These are phyloP conservation scores for Magnusiomyces clavatus DNA, from an alignment of 1,139 yeast genomes.

Conservation along the genomic window DNA sequence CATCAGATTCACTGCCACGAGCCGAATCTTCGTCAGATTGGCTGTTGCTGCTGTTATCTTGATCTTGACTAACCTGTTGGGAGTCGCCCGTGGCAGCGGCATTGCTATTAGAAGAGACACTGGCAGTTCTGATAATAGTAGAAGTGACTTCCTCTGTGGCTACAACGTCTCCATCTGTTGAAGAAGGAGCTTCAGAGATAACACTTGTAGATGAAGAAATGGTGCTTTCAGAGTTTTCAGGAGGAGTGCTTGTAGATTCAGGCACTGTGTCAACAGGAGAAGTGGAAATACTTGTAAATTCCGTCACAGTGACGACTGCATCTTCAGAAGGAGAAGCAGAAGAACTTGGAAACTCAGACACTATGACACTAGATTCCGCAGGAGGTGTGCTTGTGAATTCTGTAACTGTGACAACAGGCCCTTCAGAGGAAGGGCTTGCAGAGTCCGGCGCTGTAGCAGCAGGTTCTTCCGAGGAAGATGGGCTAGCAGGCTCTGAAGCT, in stretches of 20 bases:
- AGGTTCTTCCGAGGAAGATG: too few species aligned
- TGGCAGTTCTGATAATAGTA: not conserved
- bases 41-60: not conserved
- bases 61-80: not conserved
- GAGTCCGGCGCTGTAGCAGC: too few species aligned
- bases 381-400: too few species aligned
- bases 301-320: not conserved
- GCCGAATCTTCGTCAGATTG: too few species aligned
- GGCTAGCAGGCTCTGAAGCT: too few species aligned
- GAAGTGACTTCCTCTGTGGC: not conserved
- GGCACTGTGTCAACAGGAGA: not conserved
- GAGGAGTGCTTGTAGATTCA: not conserved
- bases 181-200: not conserved
- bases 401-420: too few species aligned
- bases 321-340: not conserved
- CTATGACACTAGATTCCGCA: too few species aligned
- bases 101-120: not conserved
- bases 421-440: too few species aligned
- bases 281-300: not conserved
- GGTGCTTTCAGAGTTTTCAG: not conserved
- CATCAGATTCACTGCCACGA: slow-evolving; percentile 11
- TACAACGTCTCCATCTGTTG: not conserved
- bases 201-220: not conserved
- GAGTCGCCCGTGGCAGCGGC: not conserved
- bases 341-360: not conserved